These are phyloP conservation scores for Mycena citricolor DNA, from an alignment of 1,284 basidiomycete species.

Conservation along the genomic window DNA sequence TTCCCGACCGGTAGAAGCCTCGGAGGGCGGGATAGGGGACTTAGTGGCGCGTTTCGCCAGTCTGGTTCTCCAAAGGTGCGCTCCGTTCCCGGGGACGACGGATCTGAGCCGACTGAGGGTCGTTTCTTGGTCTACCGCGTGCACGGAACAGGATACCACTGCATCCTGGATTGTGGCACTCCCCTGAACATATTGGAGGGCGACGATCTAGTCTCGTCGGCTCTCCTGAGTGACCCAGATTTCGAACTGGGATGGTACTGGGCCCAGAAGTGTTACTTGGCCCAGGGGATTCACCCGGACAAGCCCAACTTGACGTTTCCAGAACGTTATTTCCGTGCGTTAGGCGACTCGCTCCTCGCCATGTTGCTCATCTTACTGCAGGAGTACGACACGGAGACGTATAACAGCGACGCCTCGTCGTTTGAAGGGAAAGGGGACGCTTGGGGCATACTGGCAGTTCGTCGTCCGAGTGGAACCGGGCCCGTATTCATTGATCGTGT, in stretches of 20 bases:
- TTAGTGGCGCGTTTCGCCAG: not conserved
- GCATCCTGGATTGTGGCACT: too few species aligned
- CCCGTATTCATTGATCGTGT: too few species aligned
- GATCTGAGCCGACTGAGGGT: not conserved
- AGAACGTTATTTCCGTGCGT: conserved; percentile 4
- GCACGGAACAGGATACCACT: not conserved
- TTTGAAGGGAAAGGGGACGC: too few species aligned
- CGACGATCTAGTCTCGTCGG: not conserved
- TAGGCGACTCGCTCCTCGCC: conserved; percentile 4
- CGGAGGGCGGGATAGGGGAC: too few species aligned
- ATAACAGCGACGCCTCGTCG: too few species aligned
- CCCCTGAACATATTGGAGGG: too few species aligned
- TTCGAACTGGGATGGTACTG: conserved; percentile 5
- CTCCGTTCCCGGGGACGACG: conserved; percentile 2
- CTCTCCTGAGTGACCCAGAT: not conserved
- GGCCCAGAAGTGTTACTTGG: not conserved
- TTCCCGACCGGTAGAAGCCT: too few species aligned
- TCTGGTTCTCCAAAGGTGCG: conserved; percentile 1
- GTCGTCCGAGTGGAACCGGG: too few species aligned
- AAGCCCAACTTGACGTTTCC: not conserved
- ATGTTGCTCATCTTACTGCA: conserved; percentile 1
- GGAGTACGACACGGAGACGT: not conserved
- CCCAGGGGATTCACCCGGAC: not conserved
- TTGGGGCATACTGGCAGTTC: too few species aligned
- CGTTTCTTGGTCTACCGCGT: conserved; percentile 6